phyloP scores from a whole-genome alignment of 352 stramenopile species.

The Phytophthora sp. region DNA sequence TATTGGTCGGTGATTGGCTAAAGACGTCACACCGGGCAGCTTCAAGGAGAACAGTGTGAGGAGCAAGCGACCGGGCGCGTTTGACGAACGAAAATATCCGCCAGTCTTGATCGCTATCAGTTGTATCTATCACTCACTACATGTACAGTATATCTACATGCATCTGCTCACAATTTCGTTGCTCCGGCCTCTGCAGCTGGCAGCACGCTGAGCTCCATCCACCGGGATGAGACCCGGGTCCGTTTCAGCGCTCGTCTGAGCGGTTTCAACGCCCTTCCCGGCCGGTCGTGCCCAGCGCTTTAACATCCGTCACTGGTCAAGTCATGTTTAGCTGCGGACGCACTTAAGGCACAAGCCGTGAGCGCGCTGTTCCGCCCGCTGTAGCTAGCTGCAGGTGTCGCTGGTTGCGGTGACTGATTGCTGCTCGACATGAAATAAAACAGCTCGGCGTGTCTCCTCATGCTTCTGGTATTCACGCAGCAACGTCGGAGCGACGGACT shows the following conservation, averaged over 20 bases:
- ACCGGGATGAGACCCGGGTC: neutral
- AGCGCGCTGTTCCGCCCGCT: neutral
- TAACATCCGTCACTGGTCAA: constrained; percentile 4
- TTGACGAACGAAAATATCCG: constrained; percentile 7
- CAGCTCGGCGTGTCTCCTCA: neutral
- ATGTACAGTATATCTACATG: too few species aligned
- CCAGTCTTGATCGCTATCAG: neutral
- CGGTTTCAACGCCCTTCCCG: constrained; percentile 12
- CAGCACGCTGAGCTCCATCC: neutral
- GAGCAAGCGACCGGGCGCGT: constrained; percentile 2
- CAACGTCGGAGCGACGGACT: neutral
- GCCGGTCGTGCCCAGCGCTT: constrained; percentile 6
- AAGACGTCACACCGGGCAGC: constrained; percentile 12
- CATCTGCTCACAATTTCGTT: too few species aligned
- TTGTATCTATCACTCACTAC: neutral
- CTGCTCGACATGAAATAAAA: neutral
- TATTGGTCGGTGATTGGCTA: constrained; percentile 34
- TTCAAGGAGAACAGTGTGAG: constrained; percentile 31
- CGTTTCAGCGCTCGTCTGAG: constrained; percentile 2
- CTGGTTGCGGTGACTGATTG: neutral
- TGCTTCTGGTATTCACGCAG: neutral
- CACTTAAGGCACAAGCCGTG: neutral
- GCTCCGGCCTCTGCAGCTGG: too few species aligned
- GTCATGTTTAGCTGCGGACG: neutral
- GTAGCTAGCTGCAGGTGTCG: neutral